Percentiles rank a stretch among this genome's conserved stretches.
These are phyloP conservation scores for Byssoonygena ceratinophila DNA, from an alignment of 2,329 filamentous ascomycete genomes.

Conservation along the genomic window DNA sequence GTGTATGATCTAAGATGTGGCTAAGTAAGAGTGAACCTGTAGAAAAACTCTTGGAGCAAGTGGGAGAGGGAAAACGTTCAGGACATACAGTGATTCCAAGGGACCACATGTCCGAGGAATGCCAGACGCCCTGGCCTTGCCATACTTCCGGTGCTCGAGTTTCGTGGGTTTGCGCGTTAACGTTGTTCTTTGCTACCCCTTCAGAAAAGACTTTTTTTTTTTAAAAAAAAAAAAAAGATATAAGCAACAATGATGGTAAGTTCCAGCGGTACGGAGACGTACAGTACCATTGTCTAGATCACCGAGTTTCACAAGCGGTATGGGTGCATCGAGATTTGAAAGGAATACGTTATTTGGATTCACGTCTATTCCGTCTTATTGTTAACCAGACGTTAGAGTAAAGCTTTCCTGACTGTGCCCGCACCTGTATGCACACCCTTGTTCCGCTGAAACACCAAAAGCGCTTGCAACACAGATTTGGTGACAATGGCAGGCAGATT, in stretches of 20 bases:
- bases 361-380: constrained; percentile 7
- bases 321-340: constrained; percentile 9
- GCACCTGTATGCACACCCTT: constrained; percentile 14
- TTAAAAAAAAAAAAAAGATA: neutral
- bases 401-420: too few relatives aligned
- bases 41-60: too few relatives aligned
- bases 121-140: constrained; percentile 13
- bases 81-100: constrained; percentile 11
- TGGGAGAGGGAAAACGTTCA: neutral
- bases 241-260: neutral
- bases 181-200: constrained; percentile 12
- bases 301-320: constrained; percentile 13
- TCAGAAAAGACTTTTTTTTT: constrained; percentile 11
- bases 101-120: constrained; percentile 15
- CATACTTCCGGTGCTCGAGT: constrained; percentile 16
- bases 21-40: neutral
- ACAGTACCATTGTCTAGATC: constrained; percentile 14
- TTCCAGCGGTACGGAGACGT: neutral
- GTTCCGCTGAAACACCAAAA: constrained; percentile 11
- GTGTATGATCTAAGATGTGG: constrained; percentile 4
- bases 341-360: constrained; percentile 16
- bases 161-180: constrained; percentile 12
- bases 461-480: constrained; percentile 13
- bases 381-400: too few relatives aligned
- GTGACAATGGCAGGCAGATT: constrained; percentile 14